Conservation (phyloP, 2,329 filamentous ascomycete species). For the Ophiobolus disseminans region DNA sequence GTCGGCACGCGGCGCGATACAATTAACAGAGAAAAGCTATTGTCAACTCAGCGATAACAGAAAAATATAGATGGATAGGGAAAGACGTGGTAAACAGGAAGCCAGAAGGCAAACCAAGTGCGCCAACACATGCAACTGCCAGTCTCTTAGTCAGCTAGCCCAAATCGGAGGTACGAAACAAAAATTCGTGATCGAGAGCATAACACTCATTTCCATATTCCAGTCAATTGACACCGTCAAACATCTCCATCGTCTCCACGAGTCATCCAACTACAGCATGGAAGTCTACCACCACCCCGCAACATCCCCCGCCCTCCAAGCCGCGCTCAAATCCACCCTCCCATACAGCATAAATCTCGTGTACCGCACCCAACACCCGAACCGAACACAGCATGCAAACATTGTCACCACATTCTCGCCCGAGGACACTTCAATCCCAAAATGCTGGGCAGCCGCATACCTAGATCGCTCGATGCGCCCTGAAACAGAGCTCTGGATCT, state of each 20-base stretch:
- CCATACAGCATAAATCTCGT: slow-evolving; percentile 67
- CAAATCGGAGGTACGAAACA: not conserved
- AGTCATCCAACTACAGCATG: too few species aligned
- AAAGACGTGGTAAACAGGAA: too few species aligned
- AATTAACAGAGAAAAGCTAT: too few species aligned
- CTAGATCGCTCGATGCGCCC: slow-evolving; percentile 66
- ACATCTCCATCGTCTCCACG: too few species aligned
- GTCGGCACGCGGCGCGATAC: too few species aligned
- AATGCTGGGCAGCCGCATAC: slow-evolving; percentile 65
- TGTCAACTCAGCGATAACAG: too few species aligned
- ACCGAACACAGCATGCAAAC: slow-evolving; percentile 47
- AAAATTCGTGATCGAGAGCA: not conserved
- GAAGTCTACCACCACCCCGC: slow-evolving; percentile 28
- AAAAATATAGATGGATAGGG: too few species aligned
- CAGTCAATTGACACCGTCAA: too few species aligned
- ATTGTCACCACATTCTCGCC: slow-evolving; percentile 50
- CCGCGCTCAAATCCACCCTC: slow-evolving; percentile 58
- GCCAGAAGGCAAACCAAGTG: too few species aligned
- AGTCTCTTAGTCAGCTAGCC: not conserved
- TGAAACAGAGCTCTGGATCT: slow-evolving; percentile 72
- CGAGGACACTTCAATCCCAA: slow-evolving; percentile 13
- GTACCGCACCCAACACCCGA: slow-evolving; percentile 68
- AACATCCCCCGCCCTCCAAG: slow-evolving; percentile 59
- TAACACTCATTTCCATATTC: not conserved
- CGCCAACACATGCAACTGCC: too few species aligned